A percentile compares a stretch with the other conserved stretches of the same genome.
Conservation (phyloP, 129 eudicot genomes). For the Flaveria brownii region DNA sequence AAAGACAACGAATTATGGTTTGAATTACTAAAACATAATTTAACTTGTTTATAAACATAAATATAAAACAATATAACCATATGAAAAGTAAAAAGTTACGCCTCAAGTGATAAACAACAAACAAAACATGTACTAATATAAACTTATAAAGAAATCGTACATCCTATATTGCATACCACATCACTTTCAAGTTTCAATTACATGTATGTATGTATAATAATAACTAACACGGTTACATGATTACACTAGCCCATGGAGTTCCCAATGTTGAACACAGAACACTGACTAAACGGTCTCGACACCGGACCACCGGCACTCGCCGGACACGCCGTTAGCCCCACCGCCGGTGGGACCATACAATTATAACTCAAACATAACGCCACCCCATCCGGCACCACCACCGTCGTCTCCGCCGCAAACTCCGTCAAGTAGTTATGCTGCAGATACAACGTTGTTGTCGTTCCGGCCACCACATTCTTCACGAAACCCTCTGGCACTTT, state of each 20-base stretch:
- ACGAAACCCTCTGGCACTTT: conserved; percentile 50
- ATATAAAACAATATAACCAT: not conserved
- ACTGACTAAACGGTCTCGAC: conserved; percentile 64
- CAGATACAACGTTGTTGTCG: conserved; percentile 51
- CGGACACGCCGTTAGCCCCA: conserved; percentile 67
- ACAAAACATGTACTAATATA: conserved; percentile 23
- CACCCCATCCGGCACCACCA: conserved; percentile 50
- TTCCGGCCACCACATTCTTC: conserved; percentile 43
- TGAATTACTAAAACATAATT: too few species aligned
- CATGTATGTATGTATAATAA: not conserved
- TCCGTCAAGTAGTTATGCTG: conserved; percentile 63
- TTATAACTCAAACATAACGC: conserved; percentile 65
- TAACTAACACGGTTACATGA: not conserved
- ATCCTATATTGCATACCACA: conserved; percentile 23
- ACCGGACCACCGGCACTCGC: conserved; percentile 63
- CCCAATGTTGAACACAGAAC: conserved; percentile 43
- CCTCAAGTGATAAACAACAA: not conserved
- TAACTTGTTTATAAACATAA: too few species aligned
- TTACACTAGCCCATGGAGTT: conserved; percentile 34
- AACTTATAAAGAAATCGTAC: not conserved
- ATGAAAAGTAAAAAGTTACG: too few species aligned
- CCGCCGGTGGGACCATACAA: conserved; percentile 65
- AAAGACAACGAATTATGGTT: too few species aligned
- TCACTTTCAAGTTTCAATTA: not conserved
- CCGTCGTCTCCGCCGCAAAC: conserved; percentile 39